These are phyloP conservation scores for Fusarium redolens DNA, from an alignment of 2,329 filamentous ascomycete genomes.

Conservation along the genomic window DNA sequence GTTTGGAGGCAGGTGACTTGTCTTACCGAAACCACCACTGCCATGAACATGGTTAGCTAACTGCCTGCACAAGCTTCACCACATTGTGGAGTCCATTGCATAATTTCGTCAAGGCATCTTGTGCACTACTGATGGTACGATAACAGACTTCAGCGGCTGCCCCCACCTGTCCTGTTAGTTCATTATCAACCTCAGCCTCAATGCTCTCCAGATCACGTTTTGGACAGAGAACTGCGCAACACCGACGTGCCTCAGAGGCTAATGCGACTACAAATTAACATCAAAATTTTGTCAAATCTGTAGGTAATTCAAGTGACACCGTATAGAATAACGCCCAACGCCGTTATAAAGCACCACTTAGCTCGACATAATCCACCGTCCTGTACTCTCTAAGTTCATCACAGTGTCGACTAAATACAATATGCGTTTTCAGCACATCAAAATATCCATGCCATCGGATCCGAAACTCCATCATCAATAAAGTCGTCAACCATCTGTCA, in stretches of 20 bases:
- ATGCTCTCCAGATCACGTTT: too few species aligned
- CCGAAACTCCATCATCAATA: constrained; percentile 1
- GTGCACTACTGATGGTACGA: neutral
- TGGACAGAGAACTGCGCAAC: neutral
- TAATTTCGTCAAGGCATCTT: neutral
- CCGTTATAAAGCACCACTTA: too few species aligned
- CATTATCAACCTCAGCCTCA: neutral
- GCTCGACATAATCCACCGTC: neutral
- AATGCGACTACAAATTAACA: too few species aligned
- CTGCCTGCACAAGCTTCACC: too few species aligned
- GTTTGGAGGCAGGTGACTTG: fast-evolving
- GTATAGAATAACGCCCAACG: neutral
- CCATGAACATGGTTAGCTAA: neutral
- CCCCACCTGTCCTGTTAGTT: neutral
- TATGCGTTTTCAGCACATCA: neutral
- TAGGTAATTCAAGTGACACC: fast-evolving
- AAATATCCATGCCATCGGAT: constrained; percentile 22
- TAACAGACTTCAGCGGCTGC: too few species aligned
- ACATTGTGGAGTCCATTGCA: neutral
- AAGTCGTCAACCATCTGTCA: constrained; percentile 20
- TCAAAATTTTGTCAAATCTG: fast-evolving
- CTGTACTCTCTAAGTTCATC: neutral
- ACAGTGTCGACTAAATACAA: fast-evolving
- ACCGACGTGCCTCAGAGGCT: neutral
- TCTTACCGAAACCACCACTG: too few species aligned